A percentile compares a stretch with the other conserved stretches of the same genome.
Evolutionary conservation across 495 filamentous ascomycete species (phyloP).

Genomic region (Aspergillus sparsus): DNA sequence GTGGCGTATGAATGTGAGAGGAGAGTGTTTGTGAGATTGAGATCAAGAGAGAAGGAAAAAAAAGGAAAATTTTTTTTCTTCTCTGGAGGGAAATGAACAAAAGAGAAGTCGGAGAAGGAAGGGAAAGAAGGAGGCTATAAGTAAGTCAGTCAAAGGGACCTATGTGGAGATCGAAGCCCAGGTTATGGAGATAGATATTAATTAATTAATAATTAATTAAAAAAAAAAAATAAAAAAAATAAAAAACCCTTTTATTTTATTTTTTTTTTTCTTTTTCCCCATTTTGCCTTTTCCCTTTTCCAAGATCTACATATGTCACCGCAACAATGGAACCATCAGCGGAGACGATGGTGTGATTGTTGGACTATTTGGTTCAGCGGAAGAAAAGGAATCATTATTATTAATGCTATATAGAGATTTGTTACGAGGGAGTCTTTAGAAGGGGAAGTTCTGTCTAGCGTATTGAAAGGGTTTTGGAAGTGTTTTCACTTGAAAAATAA

Average conservation of each 20-base stretch:
- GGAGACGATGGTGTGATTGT: slow-evolving; percentile 47
- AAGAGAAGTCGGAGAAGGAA: slow-evolving; percentile 26
- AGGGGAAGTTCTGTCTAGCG: not conserved
- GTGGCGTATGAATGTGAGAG: not conserved
- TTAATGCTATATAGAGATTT: not conserved
- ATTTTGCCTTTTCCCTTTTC: slow-evolving; percentile 8
- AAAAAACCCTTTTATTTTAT: slow-evolving; percentile 20
- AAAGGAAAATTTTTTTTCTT: not conserved
- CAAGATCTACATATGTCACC: slow-evolving; percentile 23
- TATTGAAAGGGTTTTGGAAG: not conserved
- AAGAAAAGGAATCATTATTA: not conserved
- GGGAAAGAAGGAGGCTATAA: slow-evolving; percentile 17
- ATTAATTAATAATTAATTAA: slow-evolving; percentile 13
- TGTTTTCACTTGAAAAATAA: not conserved
- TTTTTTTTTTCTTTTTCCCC: slow-evolving; percentile 7
- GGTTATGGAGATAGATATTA: not conserved
- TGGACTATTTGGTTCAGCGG: slow-evolving; percentile 11
- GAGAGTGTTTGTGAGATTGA: slow-evolving; percentile 1
- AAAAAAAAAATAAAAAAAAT: slow-evolving; percentile 14
- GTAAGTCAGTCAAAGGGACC: slow-evolving; percentile 9
- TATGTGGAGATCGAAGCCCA: slow-evolving; percentile 12
- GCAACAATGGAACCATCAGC: slow-evolving; percentile 38
- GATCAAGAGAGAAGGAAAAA: slow-evolving; percentile 9
- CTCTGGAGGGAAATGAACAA: slow-evolving; percentile 3
- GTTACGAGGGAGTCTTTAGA: not conserved